Evolutionary conservation across 2,329 filamentous ascomycete species (phyloP).

Genomic region (Acrodontium crateriforme): DNA sequence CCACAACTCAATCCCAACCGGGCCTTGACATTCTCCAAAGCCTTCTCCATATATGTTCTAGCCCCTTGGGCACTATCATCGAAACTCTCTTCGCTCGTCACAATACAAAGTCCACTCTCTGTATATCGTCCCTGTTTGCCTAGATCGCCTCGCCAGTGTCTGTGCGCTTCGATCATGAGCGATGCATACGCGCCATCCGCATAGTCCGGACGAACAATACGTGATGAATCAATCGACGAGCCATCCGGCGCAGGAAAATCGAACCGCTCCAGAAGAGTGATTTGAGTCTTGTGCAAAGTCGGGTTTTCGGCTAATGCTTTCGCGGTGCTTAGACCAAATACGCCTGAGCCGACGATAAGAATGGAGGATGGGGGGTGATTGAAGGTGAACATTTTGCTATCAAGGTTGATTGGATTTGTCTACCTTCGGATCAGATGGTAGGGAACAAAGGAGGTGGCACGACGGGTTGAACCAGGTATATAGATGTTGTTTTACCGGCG

Average conservation of each 20-base stretch:
- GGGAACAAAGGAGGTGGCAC: too few relatives aligned
- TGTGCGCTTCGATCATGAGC: constrained; percentile 58
- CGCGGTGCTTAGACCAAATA: constrained; percentile 51
- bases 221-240: constrained; percentile 40
- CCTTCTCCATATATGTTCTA: constrained; percentile 44
- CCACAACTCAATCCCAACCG: constrained; percentile 32
- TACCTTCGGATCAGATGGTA: too few relatives aligned
- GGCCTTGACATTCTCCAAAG: constrained; percentile 45
- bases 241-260: constrained; percentile 44
- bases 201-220: constrained; percentile 63
- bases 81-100: constrained; percentile 33
- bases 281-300: constrained; percentile 33
- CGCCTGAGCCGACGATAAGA: constrained; percentile 38
- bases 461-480: too few relatives aligned
- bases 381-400: too few relatives aligned
- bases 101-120: constrained; percentile 55
- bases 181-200: constrained; percentile 61
- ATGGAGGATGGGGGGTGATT: constrained; percentile 33
- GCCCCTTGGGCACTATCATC: constrained; percentile 25
- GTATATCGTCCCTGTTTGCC: constrained; percentile 52
- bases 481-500: too few relatives aligned
- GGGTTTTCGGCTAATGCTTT: constrained; percentile 53
- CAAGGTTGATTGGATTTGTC: too few relatives aligned
- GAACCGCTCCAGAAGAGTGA: constrained; percentile 45
- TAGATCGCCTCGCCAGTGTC: constrained; percentile 51